Evolutionary conservation across 768 basidiomycete genomes (phyloP).

Genomic region (Mycena haematopus): DNA sequence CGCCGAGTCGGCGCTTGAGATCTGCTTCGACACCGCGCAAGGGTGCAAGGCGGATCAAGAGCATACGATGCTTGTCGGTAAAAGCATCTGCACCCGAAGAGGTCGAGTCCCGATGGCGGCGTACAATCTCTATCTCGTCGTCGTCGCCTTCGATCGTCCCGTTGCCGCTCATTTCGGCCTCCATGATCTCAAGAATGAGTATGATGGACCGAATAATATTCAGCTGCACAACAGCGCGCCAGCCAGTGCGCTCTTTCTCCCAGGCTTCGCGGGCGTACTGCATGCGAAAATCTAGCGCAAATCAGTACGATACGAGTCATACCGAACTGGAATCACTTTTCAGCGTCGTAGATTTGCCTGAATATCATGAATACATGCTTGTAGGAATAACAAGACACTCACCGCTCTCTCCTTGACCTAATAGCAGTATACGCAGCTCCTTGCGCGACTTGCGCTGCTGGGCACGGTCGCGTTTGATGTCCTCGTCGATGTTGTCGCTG

Average conservation of each 20-base stretch:
- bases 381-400: conserved; percentile 34
- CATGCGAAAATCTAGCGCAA: conserved; percentile 71
- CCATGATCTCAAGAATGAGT: conserved; percentile 65
- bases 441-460: conserved; percentile 51
- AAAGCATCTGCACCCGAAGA: conserved; percentile 37
- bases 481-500: conserved; percentile 67
- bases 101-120: conserved; percentile 31
- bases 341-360: conserved; percentile 74
- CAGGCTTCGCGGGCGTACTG: conserved; percentile 67
- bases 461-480: conserved; percentile 55
- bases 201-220: conserved; percentile 79
- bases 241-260: conserved; percentile 71
- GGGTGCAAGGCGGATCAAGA: conserved; percentile 68
- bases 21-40: conserved; percentile 67
- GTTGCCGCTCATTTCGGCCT: conserved; percentile 57
- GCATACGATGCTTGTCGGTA: conserved; percentile 56
- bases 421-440: conserved; percentile 61
- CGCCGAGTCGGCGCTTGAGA: conserved; percentile 65
- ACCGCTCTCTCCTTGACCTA: conserved; percentile 77
- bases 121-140: conserved; percentile 35
- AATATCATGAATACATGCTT: conserved; percentile 16
- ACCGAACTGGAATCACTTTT: conserved; percentile 50
- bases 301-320: neutral
- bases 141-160: conserved; percentile 36
- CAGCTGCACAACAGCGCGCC: conserved; percentile 81